Conservation (phyloP, 179 eudicot species). For the Beta macrorhiza region DNA sequence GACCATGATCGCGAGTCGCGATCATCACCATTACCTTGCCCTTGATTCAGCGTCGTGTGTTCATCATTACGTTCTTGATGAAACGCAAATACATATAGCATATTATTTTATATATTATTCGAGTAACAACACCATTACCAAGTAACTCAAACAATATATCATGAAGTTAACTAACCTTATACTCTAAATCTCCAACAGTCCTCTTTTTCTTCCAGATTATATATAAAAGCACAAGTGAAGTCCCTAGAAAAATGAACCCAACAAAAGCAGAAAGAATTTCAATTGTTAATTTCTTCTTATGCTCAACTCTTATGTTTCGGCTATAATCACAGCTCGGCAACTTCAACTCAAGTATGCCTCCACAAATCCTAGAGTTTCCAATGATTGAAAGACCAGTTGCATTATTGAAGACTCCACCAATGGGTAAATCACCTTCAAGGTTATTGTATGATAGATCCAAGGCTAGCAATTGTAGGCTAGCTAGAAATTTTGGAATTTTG, state of each 20-base stretch:
- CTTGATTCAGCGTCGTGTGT: no score
- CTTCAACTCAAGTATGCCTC: slow-evolving; percentile 18
- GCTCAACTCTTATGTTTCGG: background rate
- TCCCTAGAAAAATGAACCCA: background rate
- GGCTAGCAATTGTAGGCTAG: slow-evolving; percentile 3
- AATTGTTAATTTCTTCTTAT: background rate
- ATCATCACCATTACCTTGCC: no score
- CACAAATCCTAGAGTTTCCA: slow-evolving; percentile 32
- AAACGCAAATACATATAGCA: no score
- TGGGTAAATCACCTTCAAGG: slow-evolving; percentile 28
- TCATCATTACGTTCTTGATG: no score
- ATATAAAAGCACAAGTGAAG: background rate
- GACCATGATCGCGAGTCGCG: no score
- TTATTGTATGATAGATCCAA: slow-evolving; percentile 26
- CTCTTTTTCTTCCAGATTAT: background rate
- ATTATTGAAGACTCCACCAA: slow-evolving; percentile 20
- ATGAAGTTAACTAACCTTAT: no score
- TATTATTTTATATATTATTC: no score
- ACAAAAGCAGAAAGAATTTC: background rate
- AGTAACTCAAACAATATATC: no score
- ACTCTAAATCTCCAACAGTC: no score
- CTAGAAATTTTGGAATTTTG: slow-evolving; percentile 11
- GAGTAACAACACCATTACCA: no score
- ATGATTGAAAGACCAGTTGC: background rate
- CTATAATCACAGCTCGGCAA: slow-evolving; percentile 10